These are phyloP conservation scores for Gypsophila paniculata DNA, from an alignment of 179 eudicot genomes.

Conservation along the genomic window DNA sequence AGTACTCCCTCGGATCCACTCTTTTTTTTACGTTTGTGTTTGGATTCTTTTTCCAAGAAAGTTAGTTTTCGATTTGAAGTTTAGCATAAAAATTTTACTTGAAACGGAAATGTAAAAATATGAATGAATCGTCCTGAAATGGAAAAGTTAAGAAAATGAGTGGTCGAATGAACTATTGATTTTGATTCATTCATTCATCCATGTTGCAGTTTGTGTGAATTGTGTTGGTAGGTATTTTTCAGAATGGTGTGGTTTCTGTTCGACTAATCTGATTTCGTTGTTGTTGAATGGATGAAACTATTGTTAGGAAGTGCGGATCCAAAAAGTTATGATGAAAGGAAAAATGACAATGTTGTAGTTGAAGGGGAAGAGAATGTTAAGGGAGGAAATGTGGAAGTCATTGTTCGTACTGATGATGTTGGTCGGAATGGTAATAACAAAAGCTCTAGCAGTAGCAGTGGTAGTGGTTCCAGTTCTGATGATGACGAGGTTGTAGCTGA, in stretches of 20 bases:
- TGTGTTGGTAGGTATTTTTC: conserved; percentile 1
- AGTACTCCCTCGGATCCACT: too few species aligned
- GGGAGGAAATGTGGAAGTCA: conserved; percentile 25
- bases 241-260: conserved; percentile 6
- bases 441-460: conserved; percentile 29
- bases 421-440: conserved; percentile 30
- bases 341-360: conserved; percentile 25
- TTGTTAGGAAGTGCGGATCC: conserved; percentile 53
- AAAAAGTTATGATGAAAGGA: conserved; percentile 43
- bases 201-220: conserved; percentile 9
- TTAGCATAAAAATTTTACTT: too few species aligned
- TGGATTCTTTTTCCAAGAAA: too few species aligned
- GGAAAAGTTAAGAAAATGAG: too few species aligned
- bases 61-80: too few species aligned
- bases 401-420: conserved; percentile 20
- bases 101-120: too few species aligned
- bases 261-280: conserved; percentile 20
- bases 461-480: conserved; percentile 51
- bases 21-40: too few species aligned
- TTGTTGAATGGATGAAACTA: conserved; percentile 40
- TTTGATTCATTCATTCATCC: background rate
- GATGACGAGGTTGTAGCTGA: conserved; percentile 47
- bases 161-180: too few species aligned
- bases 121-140: too few species aligned
- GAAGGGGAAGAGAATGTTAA: conserved; percentile 19